Evolutionary conservation across 129 eudicot species (phyloP).

Genomic region (Gnaphalium uliginosum): DNA sequence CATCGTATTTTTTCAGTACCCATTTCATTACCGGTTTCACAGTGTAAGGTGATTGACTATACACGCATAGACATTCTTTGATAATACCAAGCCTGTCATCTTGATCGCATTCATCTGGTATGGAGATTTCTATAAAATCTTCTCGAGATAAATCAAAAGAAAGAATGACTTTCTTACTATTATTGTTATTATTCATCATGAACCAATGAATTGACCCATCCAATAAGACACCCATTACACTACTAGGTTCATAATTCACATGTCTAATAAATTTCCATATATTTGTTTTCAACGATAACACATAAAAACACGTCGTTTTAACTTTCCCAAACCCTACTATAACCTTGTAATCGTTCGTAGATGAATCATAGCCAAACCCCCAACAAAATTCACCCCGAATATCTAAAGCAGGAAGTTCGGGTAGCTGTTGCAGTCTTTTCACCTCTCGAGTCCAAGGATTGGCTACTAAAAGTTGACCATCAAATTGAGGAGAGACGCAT

Average conservation of each 20-base stretch:
- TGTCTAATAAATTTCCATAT: background rate
- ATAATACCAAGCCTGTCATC: background rate
- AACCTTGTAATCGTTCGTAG: constrained; percentile 2
- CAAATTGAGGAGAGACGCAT: constrained; percentile 2
- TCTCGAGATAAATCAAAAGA: constrained; percentile 7
- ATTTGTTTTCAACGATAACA: background rate
- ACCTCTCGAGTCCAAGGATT: constrained; percentile 1
- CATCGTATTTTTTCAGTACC: constrained; percentile 2
- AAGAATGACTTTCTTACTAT: background rate
- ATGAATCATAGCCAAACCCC: constrained; percentile 21
- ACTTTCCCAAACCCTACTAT: background rate
- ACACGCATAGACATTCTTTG: constrained; percentile 1
- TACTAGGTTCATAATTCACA: background rate
- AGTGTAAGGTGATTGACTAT: background rate
- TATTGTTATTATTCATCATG: background rate
- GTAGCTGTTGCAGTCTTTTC: background rate
- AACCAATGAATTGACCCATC: constrained; percentile 5
- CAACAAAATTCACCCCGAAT: background rate
- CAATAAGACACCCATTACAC: background rate
- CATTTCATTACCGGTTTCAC: background rate
- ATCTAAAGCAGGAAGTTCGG: background rate
- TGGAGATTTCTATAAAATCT: background rate
- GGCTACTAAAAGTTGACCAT: background rate
- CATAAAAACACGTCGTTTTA: background rate
- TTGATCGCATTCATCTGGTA: background rate